A percentile compares a stretch with the other conserved stretches of the same genome.
phyloP scores from a whole-genome alignment of 73 alveolate genomes.

The Urostyla sp. region DNA sequence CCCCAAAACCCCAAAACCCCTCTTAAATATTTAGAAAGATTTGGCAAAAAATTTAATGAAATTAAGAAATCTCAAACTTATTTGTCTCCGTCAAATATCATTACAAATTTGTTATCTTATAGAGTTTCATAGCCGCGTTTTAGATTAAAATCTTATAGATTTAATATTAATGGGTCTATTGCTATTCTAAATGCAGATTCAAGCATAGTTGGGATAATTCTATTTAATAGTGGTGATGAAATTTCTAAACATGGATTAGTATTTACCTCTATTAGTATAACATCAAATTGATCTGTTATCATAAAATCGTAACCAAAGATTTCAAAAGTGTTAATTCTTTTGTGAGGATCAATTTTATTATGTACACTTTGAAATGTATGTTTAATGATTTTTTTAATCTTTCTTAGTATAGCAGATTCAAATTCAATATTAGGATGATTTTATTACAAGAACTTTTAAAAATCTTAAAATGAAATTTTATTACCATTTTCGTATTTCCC shows the following conservation, averaged over 20 bases:
- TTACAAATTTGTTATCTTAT: conserved; percentile 38
- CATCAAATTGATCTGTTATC: conserved; percentile 91
- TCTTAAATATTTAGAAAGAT: no score
- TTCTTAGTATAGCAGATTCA: conserved; percentile 59
- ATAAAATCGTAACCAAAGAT: conserved; percentile 95
- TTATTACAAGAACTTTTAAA: conserved; percentile 64
- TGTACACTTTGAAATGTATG: conserved; percentile 72
- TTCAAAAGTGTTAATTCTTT: conserved; percentile 73
- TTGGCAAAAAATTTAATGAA: no score
- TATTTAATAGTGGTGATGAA: conserved; percentile 91
- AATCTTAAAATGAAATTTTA: conserved; percentile 70
- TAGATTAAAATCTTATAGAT: conserved; percentile 59
- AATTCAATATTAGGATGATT: conserved; percentile 63
- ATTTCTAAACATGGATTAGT: conserved; percentile 96
- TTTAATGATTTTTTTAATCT: conserved; percentile 66
- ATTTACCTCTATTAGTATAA: conserved; percentile 92
- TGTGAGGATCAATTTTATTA: conserved; percentile 65
- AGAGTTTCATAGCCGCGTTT: conserved; percentile 16
- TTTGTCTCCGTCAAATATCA: conserved; percentile 44
- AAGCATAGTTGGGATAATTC: conserved; percentile 87
- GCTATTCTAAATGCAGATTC: conserved; percentile 93
- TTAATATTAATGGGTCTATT: conserved; percentile 87
- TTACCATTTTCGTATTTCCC: conserved; percentile 78
- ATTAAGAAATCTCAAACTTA: no score
- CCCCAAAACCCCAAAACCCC: no score